Evolutionary conservation across 176 grass and related monocot genomes (phyloP), one percentile per base, ranked within the genome.

Genomic region (Echinochloa phyllopogon): DNA sequence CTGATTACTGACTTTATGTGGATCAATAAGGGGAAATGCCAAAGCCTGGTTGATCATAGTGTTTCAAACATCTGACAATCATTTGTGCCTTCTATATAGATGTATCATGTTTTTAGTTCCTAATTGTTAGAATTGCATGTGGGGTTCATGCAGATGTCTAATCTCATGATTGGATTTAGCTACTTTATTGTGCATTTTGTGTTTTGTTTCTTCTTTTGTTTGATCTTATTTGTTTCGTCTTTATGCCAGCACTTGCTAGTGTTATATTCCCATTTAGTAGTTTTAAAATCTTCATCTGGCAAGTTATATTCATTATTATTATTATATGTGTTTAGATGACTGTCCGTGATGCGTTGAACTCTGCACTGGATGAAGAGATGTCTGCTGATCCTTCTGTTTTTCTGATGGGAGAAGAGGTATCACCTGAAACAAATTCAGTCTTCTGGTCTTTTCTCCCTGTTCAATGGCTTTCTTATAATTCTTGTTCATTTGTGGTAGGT

Each of bases 321-420:
- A 33, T 89, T 64, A 89, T 72, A 76, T 59, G 73, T 83, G 51
- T 86, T 70, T 66, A 98, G 96, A 98, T 98, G 81, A 95, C 56
- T 13, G 93, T 98, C 66, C 91, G 96, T 81, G 93, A 98, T 61
- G 96, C 93, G 12, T 80, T 98, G 83, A 98, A 98, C 79, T 89
- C 96, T 65, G 91, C 96, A 92, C 81, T 98, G 39, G 96, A 95
- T 90, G 96, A 98, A 86, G 96, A 98, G 82, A 98, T 98, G 96
- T 90, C 96, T 64, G 93, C 96, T 20, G 96, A 98, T 81, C 96
- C 96, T 59, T 94, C 90, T 78, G 96, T 98, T 85, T 94, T 98
- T 79, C 24, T 98, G 80, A 98, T 98, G 93, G 93, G 96, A 15
- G 96, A 98, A 94, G 96, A 98, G 93, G 96, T 98, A 85, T n/a